Percentiles rank a stretch among this genome's conserved stretches.
phyloP scores from a whole-genome alignment of 768 basidiomycete species.

The Pisolithus orientalis region DNA sequence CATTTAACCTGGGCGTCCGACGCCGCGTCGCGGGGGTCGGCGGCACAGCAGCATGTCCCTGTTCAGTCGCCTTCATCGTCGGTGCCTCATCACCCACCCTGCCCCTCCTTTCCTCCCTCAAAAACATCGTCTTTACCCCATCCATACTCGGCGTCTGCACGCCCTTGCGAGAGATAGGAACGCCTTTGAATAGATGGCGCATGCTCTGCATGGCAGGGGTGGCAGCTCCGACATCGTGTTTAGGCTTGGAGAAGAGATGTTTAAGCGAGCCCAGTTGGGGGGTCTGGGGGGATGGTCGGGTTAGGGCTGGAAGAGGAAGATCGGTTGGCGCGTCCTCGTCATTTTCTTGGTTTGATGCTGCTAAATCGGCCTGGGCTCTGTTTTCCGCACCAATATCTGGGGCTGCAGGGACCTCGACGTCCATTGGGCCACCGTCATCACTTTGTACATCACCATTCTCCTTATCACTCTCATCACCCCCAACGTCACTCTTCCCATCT shows the following conservation, averaged over 20 bases:
- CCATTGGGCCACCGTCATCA: neutral
- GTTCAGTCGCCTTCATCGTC: constrained; percentile 1
- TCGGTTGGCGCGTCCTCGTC: constrained; percentile 7
- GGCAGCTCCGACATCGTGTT: constrained; percentile 9
- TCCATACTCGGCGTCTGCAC: constrained; percentile 29
- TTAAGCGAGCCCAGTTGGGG: constrained; percentile 26
- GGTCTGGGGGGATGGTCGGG: constrained; percentile 13
- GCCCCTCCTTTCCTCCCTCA: constrained; percentile 7
- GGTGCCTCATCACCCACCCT: constrained; percentile 14
- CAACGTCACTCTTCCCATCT: too few species aligned
- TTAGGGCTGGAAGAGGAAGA: constrained; percentile 3
- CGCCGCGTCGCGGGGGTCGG: constrained; percentile 13
- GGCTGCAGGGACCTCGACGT: neutral
- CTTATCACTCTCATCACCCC: constrained; percentile 3
- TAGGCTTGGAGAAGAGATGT: constrained; percentile 23
- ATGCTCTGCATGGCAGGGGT: constrained; percentile 24
- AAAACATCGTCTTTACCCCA: constrained; percentile 28
- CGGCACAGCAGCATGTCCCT: neutral
- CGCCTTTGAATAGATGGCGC: constrained; percentile 26
- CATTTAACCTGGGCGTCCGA: constrained; percentile 1
- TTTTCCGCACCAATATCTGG: neutral
- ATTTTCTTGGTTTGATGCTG: constrained; percentile 12
- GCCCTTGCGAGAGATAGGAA: neutral
- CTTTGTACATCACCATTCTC: constrained; percentile 8
- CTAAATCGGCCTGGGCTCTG: neutral